These are phyloP conservation scores for sorghum (Sorghum bicolor) DNA, from an alignment of 176 grass and related monocot species.

Conservation along the genomic window DNA sequence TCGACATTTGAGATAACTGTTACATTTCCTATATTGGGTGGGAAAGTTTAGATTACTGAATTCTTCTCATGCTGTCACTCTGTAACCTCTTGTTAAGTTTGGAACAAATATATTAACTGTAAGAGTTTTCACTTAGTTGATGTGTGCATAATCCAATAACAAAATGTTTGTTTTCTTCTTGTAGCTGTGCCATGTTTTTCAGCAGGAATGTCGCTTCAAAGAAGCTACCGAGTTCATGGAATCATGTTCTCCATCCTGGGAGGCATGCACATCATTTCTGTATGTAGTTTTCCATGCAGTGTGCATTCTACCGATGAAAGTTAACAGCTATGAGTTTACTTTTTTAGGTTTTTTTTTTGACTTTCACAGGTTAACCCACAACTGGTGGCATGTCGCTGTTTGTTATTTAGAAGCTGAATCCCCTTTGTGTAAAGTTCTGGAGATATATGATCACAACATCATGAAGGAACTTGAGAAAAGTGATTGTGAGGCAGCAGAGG, in stretches of 20 bases:
- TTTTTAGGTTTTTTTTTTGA: not conserved
- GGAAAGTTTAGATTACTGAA: not conserved
- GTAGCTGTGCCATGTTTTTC: conserved; percentile 75
- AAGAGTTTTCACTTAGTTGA: not conserved
- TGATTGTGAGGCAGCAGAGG: conserved; percentile 61
- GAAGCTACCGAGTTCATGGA: conserved; percentile 76
- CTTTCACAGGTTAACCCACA: conserved; percentile 56
- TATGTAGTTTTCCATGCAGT: conserved; percentile 28
- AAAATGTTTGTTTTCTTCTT: conserved; percentile 18
- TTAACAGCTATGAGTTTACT: not conserved
- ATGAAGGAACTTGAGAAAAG: conserved; percentile 59
- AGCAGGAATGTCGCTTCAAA: conserved; percentile 67
- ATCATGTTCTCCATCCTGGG: conserved; percentile 64
- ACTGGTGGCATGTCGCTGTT: conserved; percentile 79
- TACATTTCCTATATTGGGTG: not conserved
- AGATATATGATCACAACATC: conserved; percentile 65
- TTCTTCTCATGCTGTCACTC: not conserved
- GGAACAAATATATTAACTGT: not conserved
- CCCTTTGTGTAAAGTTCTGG: conserved; percentile 53
- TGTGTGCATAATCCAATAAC: conserved; percentile 20
- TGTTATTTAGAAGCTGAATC: conserved; percentile 81
- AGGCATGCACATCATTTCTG: conserved; percentile 60
- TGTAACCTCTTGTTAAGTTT: conserved; percentile 1
- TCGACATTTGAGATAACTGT: not conserved
- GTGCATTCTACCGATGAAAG: not conserved